phyloP scores from a whole-genome alignment of 2,329 filamentous ascomycete species.

The Eutypa lata region DNA sequence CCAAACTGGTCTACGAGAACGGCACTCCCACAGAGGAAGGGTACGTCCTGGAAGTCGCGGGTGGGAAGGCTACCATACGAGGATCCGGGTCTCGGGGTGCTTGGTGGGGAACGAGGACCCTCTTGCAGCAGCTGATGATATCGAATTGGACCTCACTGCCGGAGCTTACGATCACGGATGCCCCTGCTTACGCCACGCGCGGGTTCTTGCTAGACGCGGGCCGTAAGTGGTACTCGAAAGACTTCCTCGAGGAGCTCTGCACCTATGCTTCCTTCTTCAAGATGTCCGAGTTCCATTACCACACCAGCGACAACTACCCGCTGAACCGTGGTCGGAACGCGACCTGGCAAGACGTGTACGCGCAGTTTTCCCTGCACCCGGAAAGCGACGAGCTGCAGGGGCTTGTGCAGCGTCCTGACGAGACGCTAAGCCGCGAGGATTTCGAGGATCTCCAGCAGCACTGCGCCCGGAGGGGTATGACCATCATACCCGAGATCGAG shows the following conservation, averaged over 20 bases:
- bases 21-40: constrained; percentile 45
- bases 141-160: constrained; percentile 26
- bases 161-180: constrained; percentile 30
- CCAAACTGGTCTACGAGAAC: constrained; percentile 42
- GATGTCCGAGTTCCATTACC: constrained; percentile 47
- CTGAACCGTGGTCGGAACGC: constrained; percentile 43
- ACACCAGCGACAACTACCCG: constrained; percentile 47
- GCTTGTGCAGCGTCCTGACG: constrained; percentile 41
- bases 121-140: constrained; percentile 39
- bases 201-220: constrained; percentile 43
- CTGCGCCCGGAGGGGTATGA: constrained; percentile 49
- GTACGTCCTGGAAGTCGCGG: constrained; percentile 40
- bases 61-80: constrained; percentile 31
- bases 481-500: constrained; percentile 53
- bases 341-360: constrained; percentile 43
- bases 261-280: constrained; percentile 45
- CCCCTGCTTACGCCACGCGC: constrained; percentile 40
- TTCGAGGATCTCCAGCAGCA: constrained; percentile 47
- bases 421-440: constrained; percentile 41
- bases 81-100: constrained; percentile 42
- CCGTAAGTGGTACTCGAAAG: constrained; percentile 39
- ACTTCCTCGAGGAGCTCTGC: constrained; percentile 41
- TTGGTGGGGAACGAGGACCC: constrained; percentile 45
- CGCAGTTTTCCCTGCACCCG: constrained; percentile 39
- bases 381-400: constrained; percentile 33